Evolutionary conservation across 1,284 basidiomycete genomes (phyloP).

Genomic region (Leccinum solheimii): DNA sequence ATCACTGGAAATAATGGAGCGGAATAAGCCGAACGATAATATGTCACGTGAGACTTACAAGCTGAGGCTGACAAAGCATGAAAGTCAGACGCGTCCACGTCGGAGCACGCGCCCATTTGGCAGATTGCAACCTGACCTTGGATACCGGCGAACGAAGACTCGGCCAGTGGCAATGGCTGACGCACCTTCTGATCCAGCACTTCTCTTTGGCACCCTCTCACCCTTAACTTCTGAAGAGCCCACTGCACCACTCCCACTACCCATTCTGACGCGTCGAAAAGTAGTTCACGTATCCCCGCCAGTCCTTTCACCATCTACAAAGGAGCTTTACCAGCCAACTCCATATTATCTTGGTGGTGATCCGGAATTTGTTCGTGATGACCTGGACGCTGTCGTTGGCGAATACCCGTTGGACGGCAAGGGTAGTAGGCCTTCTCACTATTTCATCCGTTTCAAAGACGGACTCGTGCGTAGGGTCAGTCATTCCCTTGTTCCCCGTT

Average conservation of each 20-base stretch:
- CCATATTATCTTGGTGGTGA: conserved; percentile 37
- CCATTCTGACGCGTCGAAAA: conserved; percentile 17
- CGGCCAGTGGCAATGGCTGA: conserved; percentile 18
- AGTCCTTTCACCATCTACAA: conserved; percentile 39
- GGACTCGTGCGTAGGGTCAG: conserved; percentile 63
- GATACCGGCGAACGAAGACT: neutral
- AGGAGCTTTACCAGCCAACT: conserved; percentile 41
- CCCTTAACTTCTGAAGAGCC: conserved; percentile 18
- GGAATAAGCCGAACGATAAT: neutral
- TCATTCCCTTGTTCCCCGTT: conserved; percentile 7
- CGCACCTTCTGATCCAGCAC: conserved; percentile 14
- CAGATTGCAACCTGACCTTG: neutral
- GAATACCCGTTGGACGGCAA: conserved; percentile 44
- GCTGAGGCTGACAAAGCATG: conserved; percentile 21
- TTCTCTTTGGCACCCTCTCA: conserved; percentile 23
- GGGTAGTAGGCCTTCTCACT: conserved; percentile 43
- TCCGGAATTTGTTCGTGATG: conserved; percentile 30
- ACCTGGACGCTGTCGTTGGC: conserved; percentile 57
- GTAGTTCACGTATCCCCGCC: conserved; percentile 30
- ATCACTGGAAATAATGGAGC: too few relatives aligned
- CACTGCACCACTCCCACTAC: conserved; percentile 6
- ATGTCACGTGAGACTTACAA: neutral
- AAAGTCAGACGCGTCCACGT: neutral
- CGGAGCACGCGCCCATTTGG: conserved; percentile 8
- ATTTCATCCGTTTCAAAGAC: conserved; percentile 57